phyloP scores from a whole-genome alignment of 176 grass and related monocot genomes.

The Hyparrhenia diplandra region DNA sequence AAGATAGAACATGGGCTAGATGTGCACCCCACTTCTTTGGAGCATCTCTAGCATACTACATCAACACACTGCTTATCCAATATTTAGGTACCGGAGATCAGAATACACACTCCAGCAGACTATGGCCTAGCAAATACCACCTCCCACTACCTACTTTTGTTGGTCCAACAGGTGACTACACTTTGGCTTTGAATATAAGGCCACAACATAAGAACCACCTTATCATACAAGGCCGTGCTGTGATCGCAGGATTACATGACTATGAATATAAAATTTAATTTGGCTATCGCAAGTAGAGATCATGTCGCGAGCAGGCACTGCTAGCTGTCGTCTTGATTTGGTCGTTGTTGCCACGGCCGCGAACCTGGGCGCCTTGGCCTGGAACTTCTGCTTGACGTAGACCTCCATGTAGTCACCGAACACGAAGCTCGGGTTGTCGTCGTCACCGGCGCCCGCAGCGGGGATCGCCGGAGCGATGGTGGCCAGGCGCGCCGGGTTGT shows the following conservation, averaged over 20 bases:
- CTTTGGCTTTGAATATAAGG: too few relatives aligned
- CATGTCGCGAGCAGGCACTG: not conserved
- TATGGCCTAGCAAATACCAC: too few relatives aligned
- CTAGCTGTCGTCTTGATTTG: not conserved
- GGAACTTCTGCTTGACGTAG: conserved; percentile 74
- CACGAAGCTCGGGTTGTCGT: conserved; percentile 53
- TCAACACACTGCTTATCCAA: too few relatives aligned
- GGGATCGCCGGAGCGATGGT: conserved; percentile 41
- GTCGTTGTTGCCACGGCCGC: conserved; percentile 1
- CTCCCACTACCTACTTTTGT: too few relatives aligned
- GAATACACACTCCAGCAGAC: too few relatives aligned
- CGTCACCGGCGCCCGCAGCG: not conserved
- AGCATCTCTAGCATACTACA: too few relatives aligned
- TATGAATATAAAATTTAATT: not conserved
- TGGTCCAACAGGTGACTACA: too few relatives aligned
- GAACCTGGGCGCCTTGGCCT: conserved; percentile 64
- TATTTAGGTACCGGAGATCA: too few relatives aligned
- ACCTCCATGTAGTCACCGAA: conserved; percentile 92
- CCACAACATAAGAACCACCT: too few relatives aligned
- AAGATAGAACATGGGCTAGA: too few relatives aligned
- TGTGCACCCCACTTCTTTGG: too few relatives aligned
- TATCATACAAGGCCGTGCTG: conserved; percentile 19
- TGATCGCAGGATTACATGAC: not conserved
- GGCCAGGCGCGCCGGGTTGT: conserved; percentile 64
- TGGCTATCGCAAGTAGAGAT: not conserved